These are phyloP conservation scores for Lentinula sp. DNA, from an alignment of 768 basidiomycete genomes.

Conservation along the genomic window DNA sequence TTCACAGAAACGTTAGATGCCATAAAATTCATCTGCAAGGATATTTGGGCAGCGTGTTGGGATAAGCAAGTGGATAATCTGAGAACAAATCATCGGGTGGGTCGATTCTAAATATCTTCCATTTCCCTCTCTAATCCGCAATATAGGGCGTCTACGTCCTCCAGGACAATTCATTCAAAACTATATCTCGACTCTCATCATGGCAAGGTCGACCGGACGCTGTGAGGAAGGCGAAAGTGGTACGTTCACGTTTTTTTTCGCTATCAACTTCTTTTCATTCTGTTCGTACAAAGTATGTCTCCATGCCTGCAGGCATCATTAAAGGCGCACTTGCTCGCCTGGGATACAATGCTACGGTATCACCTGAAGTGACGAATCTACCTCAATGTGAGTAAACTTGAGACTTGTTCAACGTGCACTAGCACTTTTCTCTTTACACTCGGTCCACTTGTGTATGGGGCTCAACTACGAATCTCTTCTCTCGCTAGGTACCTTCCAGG, in stretches of 20 bases:
- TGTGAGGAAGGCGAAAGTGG: slow-evolving; percentile 62
- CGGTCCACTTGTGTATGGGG: too few relatives aligned
- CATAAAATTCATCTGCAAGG: slow-evolving; percentile 95
- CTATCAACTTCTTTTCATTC: neutral
- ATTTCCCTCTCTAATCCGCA: neutral
- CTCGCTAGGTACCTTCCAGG: slow-evolving; percentile 69
- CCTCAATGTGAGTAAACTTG: slow-evolving; percentile 66
- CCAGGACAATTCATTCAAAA: slow-evolving; percentile 88
- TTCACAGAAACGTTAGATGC: slow-evolving; percentile 83
- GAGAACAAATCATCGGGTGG: slow-evolving; percentile 87
- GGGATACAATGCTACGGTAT: slow-evolving; percentile 69
- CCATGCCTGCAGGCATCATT: slow-evolving; percentile 79
- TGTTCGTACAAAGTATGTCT: slow-evolving; percentile 54
- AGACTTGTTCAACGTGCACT: neutral
- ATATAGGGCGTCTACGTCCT: slow-evolving; percentile 85
- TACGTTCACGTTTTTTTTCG: slow-evolving; percentile 26
- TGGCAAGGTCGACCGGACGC: slow-evolving; percentile 75
- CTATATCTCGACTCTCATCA: slow-evolving; percentile 75
- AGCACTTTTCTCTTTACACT: neutral
- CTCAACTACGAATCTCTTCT: neutral
- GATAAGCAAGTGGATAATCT: slow-evolving; percentile 95
- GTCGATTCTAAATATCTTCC: slow-evolving; percentile 16
- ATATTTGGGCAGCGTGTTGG: slow-evolving; percentile 89
- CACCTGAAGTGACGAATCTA: slow-evolving; percentile 71
- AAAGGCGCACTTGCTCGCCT: slow-evolving; percentile 76